Percentiles rank a stretch among this genome's conserved stretches.
These are phyloP conservation scores for Brassica hybrid DNA, from an alignment of 441 rosid genomes.

Conservation along the genomic window DNA sequence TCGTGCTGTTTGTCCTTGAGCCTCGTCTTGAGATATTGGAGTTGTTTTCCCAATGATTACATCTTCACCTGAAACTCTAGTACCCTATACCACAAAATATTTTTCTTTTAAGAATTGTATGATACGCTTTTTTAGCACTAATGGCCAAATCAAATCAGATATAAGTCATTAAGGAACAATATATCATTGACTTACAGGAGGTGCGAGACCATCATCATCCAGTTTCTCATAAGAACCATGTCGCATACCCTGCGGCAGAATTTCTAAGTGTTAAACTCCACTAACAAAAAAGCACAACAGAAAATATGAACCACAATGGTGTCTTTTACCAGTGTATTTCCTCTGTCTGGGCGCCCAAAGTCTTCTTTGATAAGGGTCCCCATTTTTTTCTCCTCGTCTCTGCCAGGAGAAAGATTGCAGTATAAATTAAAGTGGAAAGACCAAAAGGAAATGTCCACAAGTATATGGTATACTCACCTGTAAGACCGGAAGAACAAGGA, in stretches of 20 bases:
- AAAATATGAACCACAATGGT: not conserved
- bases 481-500: constrained; percentile 97
- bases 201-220: constrained; percentile 99
- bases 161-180: not conserved
- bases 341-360: constrained; percentile 95
- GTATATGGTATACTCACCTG: constrained; percentile 52
- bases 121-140: not conserved
- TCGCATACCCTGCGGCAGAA: constrained; percentile 85
- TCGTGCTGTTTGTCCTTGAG: constrained; percentile 85
- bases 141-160: constrained; percentile 28
- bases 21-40: constrained; percentile 88
- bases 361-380: constrained; percentile 99
- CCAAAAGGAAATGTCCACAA: constrained; percentile 5
- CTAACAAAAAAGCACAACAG: constrained; percentile 20
- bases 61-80: constrained; percentile 97
- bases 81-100: constrained; percentile 62
- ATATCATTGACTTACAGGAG: constrained; percentile 69
- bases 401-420: constrained; percentile 39
- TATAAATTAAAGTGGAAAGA: constrained; percentile 19
- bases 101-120: not conserved
- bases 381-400: constrained; percentile 99
- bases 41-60: constrained; percentile 99
- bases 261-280: constrained; percentile 28
- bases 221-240: constrained; percentile 98
- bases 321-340: constrained; percentile 79